Evolutionary conservation across 1,284 basidiomycete species (phyloP).

Genomic region (Sphagnurus paluster): DNA sequence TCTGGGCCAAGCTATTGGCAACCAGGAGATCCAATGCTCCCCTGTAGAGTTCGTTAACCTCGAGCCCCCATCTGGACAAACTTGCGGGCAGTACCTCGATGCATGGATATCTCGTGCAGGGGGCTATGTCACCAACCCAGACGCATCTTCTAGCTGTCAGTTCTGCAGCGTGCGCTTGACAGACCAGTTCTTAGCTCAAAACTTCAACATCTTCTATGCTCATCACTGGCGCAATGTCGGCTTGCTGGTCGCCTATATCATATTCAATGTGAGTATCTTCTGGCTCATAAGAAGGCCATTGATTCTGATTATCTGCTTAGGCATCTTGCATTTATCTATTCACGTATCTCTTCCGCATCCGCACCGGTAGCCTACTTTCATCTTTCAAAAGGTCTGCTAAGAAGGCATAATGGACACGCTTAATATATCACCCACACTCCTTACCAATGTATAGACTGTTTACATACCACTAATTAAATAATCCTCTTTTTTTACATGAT

Average conservation of each 20-base stretch:
- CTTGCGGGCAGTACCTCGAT: slow-evolving; percentile 61
- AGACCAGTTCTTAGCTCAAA: slow-evolving; percentile 53
- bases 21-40: slow-evolving; percentile 34
- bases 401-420: too few relatives aligned
- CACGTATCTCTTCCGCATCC: slow-evolving; percentile 24
- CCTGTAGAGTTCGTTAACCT: slow-evolving; percentile 41
- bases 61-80: slow-evolving; percentile 60
- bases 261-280: slow-evolving; percentile 51
- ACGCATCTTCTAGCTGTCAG: slow-evolving; percentile 49
- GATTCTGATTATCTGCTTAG: not conserved
- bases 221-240: slow-evolving; percentile 67
- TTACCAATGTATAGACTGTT: too few relatives aligned
- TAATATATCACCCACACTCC: too few relatives aligned
- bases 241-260: slow-evolving; percentile 61
- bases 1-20: slow-evolving; percentile 39
- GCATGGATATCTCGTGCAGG: slow-evolving; percentile 53
- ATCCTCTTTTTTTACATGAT: too few relatives aligned
- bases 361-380: slow-evolving; percentile 20
- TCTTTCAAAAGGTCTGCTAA: too few relatives aligned
- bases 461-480: too few relatives aligned
- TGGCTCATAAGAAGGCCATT: not conserved
- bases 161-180: slow-evolving; percentile 56
- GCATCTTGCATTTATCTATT: slow-evolving; percentile 22
- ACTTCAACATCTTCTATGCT: slow-evolving; percentile 56
- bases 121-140: slow-evolving; percentile 69